Percentiles rank a stretch among this genome's conserved stretches.
Conservation (phyloP, 805 yeast genomes). For the Blastobotrys parvus region DNA sequence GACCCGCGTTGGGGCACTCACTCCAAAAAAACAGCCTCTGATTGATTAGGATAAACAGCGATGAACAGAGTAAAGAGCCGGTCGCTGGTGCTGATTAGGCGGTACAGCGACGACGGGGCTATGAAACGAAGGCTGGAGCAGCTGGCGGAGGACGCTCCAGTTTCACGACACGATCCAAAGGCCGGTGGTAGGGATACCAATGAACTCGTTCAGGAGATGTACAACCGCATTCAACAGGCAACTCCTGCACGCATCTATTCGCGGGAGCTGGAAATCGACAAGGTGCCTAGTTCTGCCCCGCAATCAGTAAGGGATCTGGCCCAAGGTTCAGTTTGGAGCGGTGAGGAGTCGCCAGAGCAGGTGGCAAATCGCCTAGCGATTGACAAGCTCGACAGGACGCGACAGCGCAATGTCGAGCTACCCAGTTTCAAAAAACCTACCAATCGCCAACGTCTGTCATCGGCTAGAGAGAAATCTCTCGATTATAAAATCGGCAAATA, state of each 20-base stretch:
- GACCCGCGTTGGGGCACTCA: too few species aligned
- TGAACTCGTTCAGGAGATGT: not conserved
- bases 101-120: conserved; percentile 13
- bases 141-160: conserved; percentile 36
- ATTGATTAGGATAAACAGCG: too few species aligned
- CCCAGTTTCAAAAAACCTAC: not conserved
- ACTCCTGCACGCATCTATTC: conserved; percentile 25
- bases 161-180: conserved; percentile 28
- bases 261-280: conserved; percentile 33
- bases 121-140: conserved; percentile 34
- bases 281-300: conserved; percentile 38
- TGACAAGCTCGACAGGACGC: not conserved
- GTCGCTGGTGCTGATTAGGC: not conserved
- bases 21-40: too few species aligned
- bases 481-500: conserved; percentile 51
- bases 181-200: conserved; percentile 24
- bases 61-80: not conserved
- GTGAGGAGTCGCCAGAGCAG: conserved; percentile 35
- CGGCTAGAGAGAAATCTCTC: conserved; percentile 56
- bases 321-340: conserved; percentile 48
- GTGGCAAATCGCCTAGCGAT: conserved; percentile 33
- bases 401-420: not conserved
- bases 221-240: conserved; percentile 1
- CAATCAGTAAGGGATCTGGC: conserved; percentile 43
- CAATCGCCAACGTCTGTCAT: not conserved